A percentile compares a stretch with the other conserved stretches of the same genome.
These are phyloP conservation scores for Arthrobotrys megalospora DNA, from an alignment of 2,329 filamentous ascomycete genomes.

Conservation along the genomic window DNA sequence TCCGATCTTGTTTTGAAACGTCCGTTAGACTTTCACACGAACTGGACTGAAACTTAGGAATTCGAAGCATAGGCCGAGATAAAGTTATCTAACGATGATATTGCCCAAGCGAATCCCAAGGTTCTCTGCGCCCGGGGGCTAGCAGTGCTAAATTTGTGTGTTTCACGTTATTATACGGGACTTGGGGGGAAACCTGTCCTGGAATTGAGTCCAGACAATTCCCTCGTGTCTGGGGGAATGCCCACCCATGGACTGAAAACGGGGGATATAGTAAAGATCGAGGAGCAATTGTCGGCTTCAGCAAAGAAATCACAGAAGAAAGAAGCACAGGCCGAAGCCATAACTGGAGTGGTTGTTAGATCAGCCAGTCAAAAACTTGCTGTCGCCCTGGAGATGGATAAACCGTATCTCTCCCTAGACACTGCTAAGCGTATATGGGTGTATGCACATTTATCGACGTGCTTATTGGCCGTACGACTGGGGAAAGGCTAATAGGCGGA, in stretches of 20 bases:
- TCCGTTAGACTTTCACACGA: neutral
- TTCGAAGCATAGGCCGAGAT: conserved; percentile 26
- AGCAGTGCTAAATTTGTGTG: conserved; percentile 81
- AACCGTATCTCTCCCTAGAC: conserved; percentile 69
- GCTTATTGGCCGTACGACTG: neutral
- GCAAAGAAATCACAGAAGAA: conserved; percentile 81
- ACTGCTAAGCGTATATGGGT: conserved; percentile 41
- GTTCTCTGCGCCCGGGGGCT: conserved; percentile 79
- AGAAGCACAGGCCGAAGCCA: conserved; percentile 76
- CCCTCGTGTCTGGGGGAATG: conserved; percentile 73
- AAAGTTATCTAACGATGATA: conserved; percentile 19
- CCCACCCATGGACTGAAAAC: conserved; percentile 82
- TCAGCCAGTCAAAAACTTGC: conserved; percentile 74
- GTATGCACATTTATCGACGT: conserved; percentile 5
- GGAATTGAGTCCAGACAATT: conserved; percentile 81
- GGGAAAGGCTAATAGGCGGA: neutral
- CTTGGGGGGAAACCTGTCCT: conserved; percentile 91
- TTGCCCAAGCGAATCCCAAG: conserved; percentile 19
- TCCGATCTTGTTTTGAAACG: neutral
- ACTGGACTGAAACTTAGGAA: neutral
- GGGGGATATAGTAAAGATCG: conserved; percentile 83
- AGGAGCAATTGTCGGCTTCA: conserved; percentile 79
- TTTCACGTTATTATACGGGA: conserved; percentile 85
- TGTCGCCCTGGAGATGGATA: conserved; percentile 82
- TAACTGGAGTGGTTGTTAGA: conserved; percentile 78